Evolutionary conservation across 2,329 filamentous ascomycete species (phyloP).

Genomic region (Ophiostoma novo-ulmi): DNA sequence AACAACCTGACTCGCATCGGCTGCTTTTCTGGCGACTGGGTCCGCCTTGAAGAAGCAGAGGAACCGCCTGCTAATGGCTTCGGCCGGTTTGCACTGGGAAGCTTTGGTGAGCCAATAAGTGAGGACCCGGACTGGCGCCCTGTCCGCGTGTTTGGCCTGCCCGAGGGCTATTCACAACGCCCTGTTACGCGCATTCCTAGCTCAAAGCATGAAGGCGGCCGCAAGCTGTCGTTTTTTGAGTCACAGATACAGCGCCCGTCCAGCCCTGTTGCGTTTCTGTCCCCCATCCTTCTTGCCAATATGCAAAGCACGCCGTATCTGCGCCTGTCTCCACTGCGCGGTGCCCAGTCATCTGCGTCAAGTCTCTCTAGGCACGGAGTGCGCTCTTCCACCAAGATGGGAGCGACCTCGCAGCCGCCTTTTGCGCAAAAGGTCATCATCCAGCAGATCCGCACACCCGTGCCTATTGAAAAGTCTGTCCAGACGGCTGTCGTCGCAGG

Average conservation of each 20-base stretch:
- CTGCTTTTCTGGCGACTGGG: constrained; percentile 97
- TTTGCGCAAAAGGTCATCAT: constrained; percentile 74
- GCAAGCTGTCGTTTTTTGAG: constrained; percentile 59
- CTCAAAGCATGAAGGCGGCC: constrained; percentile 44
- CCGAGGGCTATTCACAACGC: constrained; percentile 64
- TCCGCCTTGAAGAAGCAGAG: constrained; percentile 71
- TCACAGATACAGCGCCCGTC: constrained; percentile 59
- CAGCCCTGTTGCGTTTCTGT: constrained; percentile 65
- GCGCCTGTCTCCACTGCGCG: constrained; percentile 62
- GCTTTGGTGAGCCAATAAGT: constrained; percentile 50
- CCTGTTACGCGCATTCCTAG: constrained; percentile 57
- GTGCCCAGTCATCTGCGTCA: background rate
- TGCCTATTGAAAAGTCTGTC: constrained; percentile 77
- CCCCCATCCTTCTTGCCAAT: constrained; percentile 82
- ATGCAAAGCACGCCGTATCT: constrained; percentile 73
- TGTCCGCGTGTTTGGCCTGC: constrained; percentile 81
- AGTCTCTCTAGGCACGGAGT: constrained; percentile 38
- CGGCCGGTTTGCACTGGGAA: constrained; percentile 62
- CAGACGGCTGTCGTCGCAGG: constrained; percentile 83
- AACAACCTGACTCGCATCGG: constrained; percentile 80
- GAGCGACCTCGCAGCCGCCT: constrained; percentile 51
- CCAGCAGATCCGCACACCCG: constrained; percentile 80
- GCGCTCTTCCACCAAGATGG: constrained; percentile 43
- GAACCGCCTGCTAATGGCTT: constrained; percentile 66
- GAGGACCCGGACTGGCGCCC: constrained; percentile 69